phyloP scores from a whole-genome alignment of 2,329 filamentous ascomycete species.

The Cadophora malorum region DNA sequence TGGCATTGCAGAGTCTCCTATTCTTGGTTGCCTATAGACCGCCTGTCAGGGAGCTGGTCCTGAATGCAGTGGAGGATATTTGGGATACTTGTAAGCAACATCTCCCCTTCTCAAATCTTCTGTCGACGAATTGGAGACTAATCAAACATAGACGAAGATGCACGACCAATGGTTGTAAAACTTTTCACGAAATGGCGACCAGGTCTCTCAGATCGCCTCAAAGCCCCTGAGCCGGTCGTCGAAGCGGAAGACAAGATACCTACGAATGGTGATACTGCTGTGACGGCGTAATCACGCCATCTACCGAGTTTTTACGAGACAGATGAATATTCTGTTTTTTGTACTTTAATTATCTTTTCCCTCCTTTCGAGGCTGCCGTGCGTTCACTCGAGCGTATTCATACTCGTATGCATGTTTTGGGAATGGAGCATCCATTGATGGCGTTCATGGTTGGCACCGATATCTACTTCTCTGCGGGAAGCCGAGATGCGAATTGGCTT shows the following conservation, averaged over 20 bases:
- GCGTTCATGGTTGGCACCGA: constrained; percentile 1
- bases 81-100: constrained; percentile 67
- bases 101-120: constrained; percentile 16
- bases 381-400: not conserved
- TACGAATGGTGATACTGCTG: constrained; percentile 25
- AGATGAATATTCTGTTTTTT: not conserved
- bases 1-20: constrained; percentile 68
- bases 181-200: constrained; percentile 68
- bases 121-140: constrained; percentile 33
- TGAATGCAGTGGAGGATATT: constrained; percentile 70
- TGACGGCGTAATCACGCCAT: constrained; percentile 4
- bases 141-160: constrained; percentile 60
- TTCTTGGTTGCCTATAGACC: constrained; percentile 73
- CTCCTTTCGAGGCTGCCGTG: not conserved
- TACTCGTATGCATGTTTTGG: constrained; percentile 2
- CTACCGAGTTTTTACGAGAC: not conserved
- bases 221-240: constrained; percentile 31
- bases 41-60: constrained; percentile 65
- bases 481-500: not conserved
- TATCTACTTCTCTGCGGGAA: not conserved
- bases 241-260: constrained; percentile 31
- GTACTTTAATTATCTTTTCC: constrained; percentile 12
- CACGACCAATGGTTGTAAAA: constrained; percentile 66
- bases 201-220: constrained; percentile 41
- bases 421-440: constrained; percentile 7